Base-by-base conservation (phyloP, 2,329 filamentous ascomycete species). In the Pyrenophora tritici-repentis region DNA sequence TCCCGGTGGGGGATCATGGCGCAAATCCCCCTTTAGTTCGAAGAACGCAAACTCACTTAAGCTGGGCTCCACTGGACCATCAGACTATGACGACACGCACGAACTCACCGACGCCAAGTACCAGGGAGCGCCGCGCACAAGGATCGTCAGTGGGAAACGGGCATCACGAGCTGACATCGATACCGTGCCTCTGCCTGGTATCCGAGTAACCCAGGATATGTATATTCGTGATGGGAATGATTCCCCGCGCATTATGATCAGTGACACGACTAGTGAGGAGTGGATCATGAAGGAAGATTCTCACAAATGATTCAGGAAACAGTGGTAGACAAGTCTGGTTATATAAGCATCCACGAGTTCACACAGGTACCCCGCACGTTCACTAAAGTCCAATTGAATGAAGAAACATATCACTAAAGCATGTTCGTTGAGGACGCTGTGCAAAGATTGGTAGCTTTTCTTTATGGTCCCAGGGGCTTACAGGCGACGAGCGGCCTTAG, bases 281-380 rank as follows among this genome's bases (percentile, higher is more conserved):
- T 39, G 37, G 37, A 39, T 39, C 37, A 39, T 39, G 37, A 39
- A 39, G 20, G 37, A 39, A 10, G 20, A 39, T 12, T 39, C 20
- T 39, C 14, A 13, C 14, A 39, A 20, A 14, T 39, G 24, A 24
- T 14, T 16, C 18, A 10, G 5, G 6, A 26, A 39, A 8, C 3
- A 29, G 10, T 4, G 4, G 8, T 29, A 29, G 26, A 12, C 4
- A 12, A 12, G 26, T 29, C 5, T 29, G 26, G 9, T 4, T 29
- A 29, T 13, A 29, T 3, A 13, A 13, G 18, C n/a, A n/a, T 20
- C 5, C 18, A 20, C 18, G 18, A 20, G 18, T 20, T 20, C 18
- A 20, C 18, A 3, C 18, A 20, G 18, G 18, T 20, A 20, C 5
- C 18, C 18, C 5, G 5, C 18, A 20, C 3, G 18, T 5, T 20